Evolutionary conservation across 2,329 filamentous ascomycete genomes (phyloP).

Genomic region (Penicillium oxalicum): DNA sequence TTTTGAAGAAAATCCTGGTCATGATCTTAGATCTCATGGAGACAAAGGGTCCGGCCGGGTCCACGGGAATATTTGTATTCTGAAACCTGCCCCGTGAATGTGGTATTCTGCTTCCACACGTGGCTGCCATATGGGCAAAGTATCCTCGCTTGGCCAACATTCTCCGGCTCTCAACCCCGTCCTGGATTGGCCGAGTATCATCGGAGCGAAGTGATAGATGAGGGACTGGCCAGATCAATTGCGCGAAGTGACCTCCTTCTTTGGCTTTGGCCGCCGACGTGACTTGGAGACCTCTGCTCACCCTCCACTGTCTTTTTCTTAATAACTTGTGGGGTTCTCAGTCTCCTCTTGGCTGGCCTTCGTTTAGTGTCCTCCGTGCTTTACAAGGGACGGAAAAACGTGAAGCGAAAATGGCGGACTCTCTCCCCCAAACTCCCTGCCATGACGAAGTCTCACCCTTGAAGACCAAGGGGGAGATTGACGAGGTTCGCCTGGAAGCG

Average conservation of each 20-base stretch:
- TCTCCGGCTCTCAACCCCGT: background rate
- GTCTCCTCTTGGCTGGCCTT: too few species aligned
- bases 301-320: background rate
- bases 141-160: slow-evolving; percentile 18
- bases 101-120: slow-evolving; percentile 7
- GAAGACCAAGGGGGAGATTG: slow-evolving; percentile 11
- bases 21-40: too few species aligned
- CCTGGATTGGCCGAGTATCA: slow-evolving; percentile 2
- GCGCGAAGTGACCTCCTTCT: slow-evolving; percentile 6
- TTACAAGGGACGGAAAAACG: too few species aligned
- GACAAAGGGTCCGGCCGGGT: too few species aligned
- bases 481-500: slow-evolving; percentile 21
- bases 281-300: background rate
- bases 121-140: slow-evolving; percentile 22
- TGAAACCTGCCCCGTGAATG: too few species aligned
- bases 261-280: background rate
- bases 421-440: slow-evolving; percentile 3
- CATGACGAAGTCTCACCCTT: slow-evolving; percentile 2
- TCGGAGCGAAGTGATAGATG: slow-evolving; percentile 2
- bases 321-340: background rate
- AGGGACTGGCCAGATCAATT: slow-evolving; percentile 2
- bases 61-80: too few species aligned
- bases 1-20: too few species aligned
- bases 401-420: slow-evolving; percentile 5
- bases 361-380: too few species aligned